phyloP scores from a whole-genome alignment of 257 asterid species.

The Henckelia pumila region DNA sequence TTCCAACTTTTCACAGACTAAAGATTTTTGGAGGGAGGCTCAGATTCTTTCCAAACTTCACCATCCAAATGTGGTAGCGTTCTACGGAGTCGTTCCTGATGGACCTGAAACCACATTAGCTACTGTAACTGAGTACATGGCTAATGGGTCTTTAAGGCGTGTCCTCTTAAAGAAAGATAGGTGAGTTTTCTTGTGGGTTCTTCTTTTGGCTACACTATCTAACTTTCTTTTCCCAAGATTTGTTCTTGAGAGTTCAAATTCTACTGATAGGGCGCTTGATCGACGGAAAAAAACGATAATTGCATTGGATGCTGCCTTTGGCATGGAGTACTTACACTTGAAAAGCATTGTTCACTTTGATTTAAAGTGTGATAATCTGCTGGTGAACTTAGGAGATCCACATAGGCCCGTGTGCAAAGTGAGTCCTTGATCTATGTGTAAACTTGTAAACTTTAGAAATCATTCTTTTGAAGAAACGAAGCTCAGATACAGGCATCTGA shows the following conservation, averaged over 20 bases:
- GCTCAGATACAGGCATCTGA: background rate
- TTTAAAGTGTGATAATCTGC: conserved; percentile 88
- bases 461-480: background rate
- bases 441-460: background rate
- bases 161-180: conserved; percentile 68
- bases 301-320: conserved; percentile 61
- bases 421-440: conserved; percentile 7
- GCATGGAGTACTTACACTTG: conserved; percentile 63
- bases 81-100: conserved; percentile 90
- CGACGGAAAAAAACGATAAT: conserved; percentile 59
- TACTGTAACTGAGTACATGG: conserved; percentile 84
- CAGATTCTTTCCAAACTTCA: conserved; percentile 76
- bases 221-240: background rate
- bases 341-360: conserved; percentile 81
- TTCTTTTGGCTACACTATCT: background rate
- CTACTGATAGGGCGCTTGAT: conserved; percentile 56
- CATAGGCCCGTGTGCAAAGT: conserved; percentile 92
- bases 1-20: conserved; percentile 40
- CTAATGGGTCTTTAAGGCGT: conserved; percentile 70
- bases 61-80: conserved; percentile 89
- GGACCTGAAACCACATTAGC: conserved; percentile 81
- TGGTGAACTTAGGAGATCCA: conserved; percentile 84
- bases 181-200: conserved; percentile 36
- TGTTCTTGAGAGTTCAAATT: conserved; percentile 7
- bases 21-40: conserved; percentile 95